Evolutionary conservation across 2,329 filamentous ascomycete genomes (phyloP).

Genomic region (Helotiales sp.): DNA sequence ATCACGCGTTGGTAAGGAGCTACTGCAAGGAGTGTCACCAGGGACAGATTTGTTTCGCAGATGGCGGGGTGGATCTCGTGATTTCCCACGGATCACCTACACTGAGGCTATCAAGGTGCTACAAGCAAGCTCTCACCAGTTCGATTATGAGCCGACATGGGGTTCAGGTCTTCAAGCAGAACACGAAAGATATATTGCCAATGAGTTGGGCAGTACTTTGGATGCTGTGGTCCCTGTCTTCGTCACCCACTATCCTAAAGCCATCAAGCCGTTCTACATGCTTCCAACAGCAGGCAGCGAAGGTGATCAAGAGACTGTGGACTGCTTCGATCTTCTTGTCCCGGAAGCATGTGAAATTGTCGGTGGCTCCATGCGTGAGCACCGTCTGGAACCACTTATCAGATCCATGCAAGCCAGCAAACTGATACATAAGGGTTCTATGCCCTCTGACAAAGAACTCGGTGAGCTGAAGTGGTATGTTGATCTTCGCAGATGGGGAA

Average conservation of each 20-base stretch:
- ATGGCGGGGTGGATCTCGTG: constrained; percentile 67
- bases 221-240: constrained; percentile 65
- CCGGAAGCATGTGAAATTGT: constrained; percentile 68
- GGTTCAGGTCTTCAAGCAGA: constrained; percentile 79
- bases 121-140: constrained; percentile 56
- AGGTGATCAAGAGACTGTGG: constrained; percentile 49
- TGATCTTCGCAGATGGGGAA: constrained; percentile 68
- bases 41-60: constrained; percentile 57
- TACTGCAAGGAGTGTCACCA: constrained; percentile 34
- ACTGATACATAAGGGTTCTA: constrained; percentile 40
- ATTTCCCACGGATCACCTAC: constrained; percentile 85
- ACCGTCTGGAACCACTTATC: constrained; percentile 57
- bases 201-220: constrained; percentile 47
- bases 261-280: constrained; percentile 94
- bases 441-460: constrained; percentile 36
- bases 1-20: constrained; percentile 53
- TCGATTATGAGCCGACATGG: constrained; percentile 71
- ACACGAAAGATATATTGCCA: constrained; percentile 87
- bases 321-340: constrained; percentile 72
- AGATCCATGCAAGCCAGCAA: constrained; percentile 60
- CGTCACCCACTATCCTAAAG: constrained; percentile 87
- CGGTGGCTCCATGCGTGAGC: constrained; percentile 70
- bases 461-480: constrained; percentile 67
- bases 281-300: constrained; percentile 45
- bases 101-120: constrained; percentile 72